Conservation (phyloP, 768 basidiomycete genomes). For the Naematelia encephala region DNA sequence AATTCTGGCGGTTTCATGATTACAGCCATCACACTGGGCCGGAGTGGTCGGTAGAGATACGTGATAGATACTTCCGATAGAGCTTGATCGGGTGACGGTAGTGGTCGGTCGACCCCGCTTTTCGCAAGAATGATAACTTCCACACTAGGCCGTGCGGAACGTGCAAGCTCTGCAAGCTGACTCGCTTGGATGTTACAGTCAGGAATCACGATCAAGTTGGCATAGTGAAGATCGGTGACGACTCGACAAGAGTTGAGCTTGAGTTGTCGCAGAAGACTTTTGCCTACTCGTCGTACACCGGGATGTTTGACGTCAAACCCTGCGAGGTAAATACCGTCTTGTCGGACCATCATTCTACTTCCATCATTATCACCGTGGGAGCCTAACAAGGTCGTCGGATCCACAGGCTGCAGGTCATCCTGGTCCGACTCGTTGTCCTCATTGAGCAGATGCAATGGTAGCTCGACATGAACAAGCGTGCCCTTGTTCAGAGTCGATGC, state of each 20-base stretch:
- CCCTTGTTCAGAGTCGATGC: slow-evolving; percentile 35
- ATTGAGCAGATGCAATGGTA: slow-evolving; percentile 37
- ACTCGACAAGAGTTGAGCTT: slow-evolving; percentile 35
- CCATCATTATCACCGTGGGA: not conserved
- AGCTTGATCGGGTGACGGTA: not conserved
- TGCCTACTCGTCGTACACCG: slow-evolving; percentile 25
- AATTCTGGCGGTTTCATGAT: slow-evolving; percentile 24
- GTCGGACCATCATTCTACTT: slow-evolving; percentile 8
- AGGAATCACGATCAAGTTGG: slow-evolving; percentile 32
- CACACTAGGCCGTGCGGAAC: slow-evolving; percentile 19
- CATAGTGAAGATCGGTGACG: slow-evolving; percentile 25
- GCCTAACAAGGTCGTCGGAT: not conserved
- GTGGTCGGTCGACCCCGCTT: not conserved
- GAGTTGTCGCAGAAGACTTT: slow-evolving; percentile 30
- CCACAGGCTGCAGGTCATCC: slow-evolving; percentile 16
- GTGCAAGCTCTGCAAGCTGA: slow-evolving; percentile 19
- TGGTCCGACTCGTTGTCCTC: slow-evolving; percentile 34
- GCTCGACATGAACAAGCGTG: slow-evolving; percentile 41
- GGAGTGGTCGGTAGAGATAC: slow-evolving; percentile 25
- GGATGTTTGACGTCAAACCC: slow-evolving; percentile 26
- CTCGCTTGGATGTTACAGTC: slow-evolving; percentile 9
- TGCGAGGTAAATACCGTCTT: slow-evolving; percentile 24
- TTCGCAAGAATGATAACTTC: slow-evolving; percentile 26
- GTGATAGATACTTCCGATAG: slow-evolving; percentile 6
- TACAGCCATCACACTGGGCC: slow-evolving; percentile 25